Evolutionary conservation across 371 early-diverging fungal genomes (phyloP), one percentile per base, ranked within the genome.

Genomic region (Mucor plumbeus): DNA sequence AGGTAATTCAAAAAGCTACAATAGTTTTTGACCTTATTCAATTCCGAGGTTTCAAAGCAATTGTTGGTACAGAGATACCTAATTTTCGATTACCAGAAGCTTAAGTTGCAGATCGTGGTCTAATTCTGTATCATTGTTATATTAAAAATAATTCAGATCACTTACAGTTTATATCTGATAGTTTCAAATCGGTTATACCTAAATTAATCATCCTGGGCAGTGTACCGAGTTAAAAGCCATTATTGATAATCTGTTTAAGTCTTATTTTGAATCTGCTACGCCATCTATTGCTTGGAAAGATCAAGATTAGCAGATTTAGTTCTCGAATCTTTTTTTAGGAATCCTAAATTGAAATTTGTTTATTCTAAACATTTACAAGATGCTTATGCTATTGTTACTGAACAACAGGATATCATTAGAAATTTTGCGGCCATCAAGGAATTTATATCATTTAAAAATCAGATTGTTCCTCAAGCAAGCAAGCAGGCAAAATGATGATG

Each of bases 221-320:
- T 14, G 53, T 26, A 53, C 53, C 53, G 53, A 53, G 53, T 21
- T 53, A 53, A 31, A 53, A 53, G 53, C 53, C 53, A 53, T 53
- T 53, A 53, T 53, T 53, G 31, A 53, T 53, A 21, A 53, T 47
- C 33, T 31, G 13, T 53, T 31, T 13, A 53, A 31, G 53, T 31
- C 53, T 53, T 53, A 53, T 53, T 53, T 53, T 53, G 53, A 53
- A 53, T 53, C 53, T 53, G 53, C 53, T 53, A 31, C 31, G 53
- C 10, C 53, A 53, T 53, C 31, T 19, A 7, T 17, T 47, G 19
- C 53, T 14, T 31, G 14, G 53, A 31, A 53, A 11, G 10, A 31
- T 13, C 53, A 53, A 21, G 21, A 31, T 3, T 9, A 53, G 14
- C 14, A 53, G 13, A 14, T 13, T 53, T 26, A 53, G 47, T 19